Conservation (phyloP, 805 yeast genomes). For the Starmerella vaccinii region DNA sequence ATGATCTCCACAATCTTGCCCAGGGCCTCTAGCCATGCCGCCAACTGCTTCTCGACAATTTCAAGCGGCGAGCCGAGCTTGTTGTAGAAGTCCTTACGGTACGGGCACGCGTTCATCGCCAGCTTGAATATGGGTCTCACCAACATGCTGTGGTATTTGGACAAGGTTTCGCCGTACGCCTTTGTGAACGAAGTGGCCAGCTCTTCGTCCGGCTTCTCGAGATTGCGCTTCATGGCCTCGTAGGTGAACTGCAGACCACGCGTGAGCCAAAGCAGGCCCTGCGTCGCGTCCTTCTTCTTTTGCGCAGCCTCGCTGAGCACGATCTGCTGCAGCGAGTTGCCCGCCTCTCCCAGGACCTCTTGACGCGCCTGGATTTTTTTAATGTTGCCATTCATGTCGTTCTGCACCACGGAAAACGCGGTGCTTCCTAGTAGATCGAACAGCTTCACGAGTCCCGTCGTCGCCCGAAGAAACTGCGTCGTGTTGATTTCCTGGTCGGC, state of each 20-base stretch:
- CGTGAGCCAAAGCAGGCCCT: conserved; percentile 78
- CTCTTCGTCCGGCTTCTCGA: conserved; percentile 52
- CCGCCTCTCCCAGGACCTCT: conserved; percentile 37
- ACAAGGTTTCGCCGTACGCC: conserved; percentile 71
- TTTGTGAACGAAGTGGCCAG: conserved; percentile 68
- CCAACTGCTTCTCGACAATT: conserved; percentile 54
- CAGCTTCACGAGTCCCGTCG: conserved; percentile 70
- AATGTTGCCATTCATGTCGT: conserved; percentile 80
- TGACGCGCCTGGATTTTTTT: conserved; percentile 59
- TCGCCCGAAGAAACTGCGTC: conserved; percentile 65
- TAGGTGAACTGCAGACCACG: conserved; percentile 84
- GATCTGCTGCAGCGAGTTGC: conserved; percentile 66
- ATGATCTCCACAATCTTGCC: conserved; percentile 64
- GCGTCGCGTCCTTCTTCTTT: conserved; percentile 69
- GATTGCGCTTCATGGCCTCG: conserved; percentile 71
- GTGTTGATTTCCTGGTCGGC: conserved; percentile 58
- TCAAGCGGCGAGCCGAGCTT: conserved; percentile 56
- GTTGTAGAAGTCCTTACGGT: conserved; percentile 71
- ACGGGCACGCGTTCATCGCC: conserved; percentile 94
- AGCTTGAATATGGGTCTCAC: conserved; percentile 79
- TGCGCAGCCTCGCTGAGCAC: conserved; percentile 61
- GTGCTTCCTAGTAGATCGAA: conserved; percentile 75
- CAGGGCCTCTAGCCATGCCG: conserved; percentile 64
- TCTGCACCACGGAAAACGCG: conserved; percentile 76
- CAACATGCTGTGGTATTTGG: conserved; percentile 71